Conservation (phyloP, 768 basidiomycete species). For the Russula lepida region DNA sequence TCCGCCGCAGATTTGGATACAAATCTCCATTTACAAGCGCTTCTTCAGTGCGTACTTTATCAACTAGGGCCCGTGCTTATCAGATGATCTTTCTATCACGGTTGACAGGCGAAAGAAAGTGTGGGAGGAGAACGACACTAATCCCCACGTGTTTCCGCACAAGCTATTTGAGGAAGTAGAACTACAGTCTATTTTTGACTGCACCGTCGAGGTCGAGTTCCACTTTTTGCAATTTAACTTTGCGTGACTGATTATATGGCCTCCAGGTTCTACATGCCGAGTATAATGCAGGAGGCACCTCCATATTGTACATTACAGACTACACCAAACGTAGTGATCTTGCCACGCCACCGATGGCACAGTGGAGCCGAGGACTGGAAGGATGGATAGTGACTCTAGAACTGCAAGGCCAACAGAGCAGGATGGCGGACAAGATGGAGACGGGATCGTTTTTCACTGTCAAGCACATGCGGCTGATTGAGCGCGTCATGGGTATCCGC, state of each 20-base stretch:
- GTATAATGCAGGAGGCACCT: constrained; percentile 8
- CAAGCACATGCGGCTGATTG: constrained; percentile 17
- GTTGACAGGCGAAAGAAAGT: constrained; percentile 16
- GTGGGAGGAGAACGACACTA: constrained; percentile 18
- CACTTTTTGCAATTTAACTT: neutral
- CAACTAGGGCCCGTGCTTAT: neutral
- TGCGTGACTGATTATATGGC: neutral
- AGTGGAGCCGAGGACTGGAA: constrained; percentile 5
- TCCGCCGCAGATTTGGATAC: constrained; percentile 3
- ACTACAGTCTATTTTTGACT: constrained; percentile 13
- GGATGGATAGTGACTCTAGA: constrained; percentile 15
- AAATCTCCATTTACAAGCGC: neutral
- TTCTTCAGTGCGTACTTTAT: constrained; percentile 13
- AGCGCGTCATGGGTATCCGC: constrained; percentile 2
- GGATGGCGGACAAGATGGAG: constrained; percentile 12
- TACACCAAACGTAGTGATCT: constrained; percentile 18
- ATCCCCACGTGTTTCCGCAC: constrained; percentile 19
- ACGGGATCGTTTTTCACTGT: constrained; percentile 15
- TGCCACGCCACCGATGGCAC: neutral
- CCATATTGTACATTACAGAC: constrained; percentile 17
- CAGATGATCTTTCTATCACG: neutral
- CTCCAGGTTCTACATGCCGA: constrained; percentile 15
- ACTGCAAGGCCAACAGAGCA: constrained; percentile 16
- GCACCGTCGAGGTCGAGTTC: constrained; percentile 19
- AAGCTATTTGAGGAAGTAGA: constrained; percentile 14